Evolutionary conservation across 2,329 filamentous ascomycete species (phyloP), one percentile per base, ranked within the genome.

Genomic region (Colletotrichum sp.): DNA sequence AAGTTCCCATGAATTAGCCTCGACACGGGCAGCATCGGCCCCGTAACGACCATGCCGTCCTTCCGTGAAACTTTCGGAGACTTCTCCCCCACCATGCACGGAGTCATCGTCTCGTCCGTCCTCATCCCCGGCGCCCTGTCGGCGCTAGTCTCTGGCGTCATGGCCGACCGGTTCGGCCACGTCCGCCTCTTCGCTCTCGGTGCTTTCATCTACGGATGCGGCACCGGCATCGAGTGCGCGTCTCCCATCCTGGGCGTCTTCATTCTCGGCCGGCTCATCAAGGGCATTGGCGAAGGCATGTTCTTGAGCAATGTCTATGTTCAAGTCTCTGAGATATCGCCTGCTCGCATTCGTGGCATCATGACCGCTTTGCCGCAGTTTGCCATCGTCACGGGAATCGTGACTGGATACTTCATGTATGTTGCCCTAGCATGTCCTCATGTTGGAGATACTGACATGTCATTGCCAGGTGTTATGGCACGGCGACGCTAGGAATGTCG

Each of bases 321-420:
- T 6, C 89, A 92, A 77, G 88, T 92, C 9, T 90, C 90, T 24
- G 92, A 93, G 79, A 92, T 93, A 49, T 88, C 90, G 0, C 91
- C 91, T 0, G 85, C 88, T 0, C 83, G 84, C 1, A 81, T 85
- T 16, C 85, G 91, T 28, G 91, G 90, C 3, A 83, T 87, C 5
- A 82, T 93, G 73, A 88, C 89, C 0, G 88, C 90, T 0, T 80
- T 88, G 1, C 89, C 90, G 2, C 90, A 92, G 77, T 84, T 92
- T n/a, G 77, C 88, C 3, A 89, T 88, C 39, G 88, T 88, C 0
- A 69, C 86, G 3, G 91, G 90, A 0, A 80, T 93, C 1, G 87
- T 89, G 3, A 77, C 85, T 0, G 92, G 92, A 0, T 93, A 90
- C 79, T 93, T 93, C 79, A 89, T 87, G 8, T 92, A 90, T 36